Evolutionary conservation across 2,329 filamentous ascomycete species (phyloP), one percentile per base, ranked within the genome.

Genomic region (Stagonosporopsis chrysanthemi): DNA sequence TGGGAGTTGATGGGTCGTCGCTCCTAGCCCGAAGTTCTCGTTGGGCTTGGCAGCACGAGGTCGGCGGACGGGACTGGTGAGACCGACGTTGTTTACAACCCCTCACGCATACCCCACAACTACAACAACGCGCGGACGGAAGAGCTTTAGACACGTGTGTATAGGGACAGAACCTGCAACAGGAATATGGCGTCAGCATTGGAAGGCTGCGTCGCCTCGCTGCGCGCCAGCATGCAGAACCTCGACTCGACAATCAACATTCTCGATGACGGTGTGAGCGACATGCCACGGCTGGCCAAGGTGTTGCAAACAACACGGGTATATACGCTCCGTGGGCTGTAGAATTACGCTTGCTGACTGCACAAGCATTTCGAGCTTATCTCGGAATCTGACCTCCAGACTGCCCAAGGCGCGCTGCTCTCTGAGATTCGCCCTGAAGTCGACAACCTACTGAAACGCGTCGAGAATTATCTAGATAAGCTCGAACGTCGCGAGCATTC

Each of bases 361-460:
- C 11, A 12, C 31, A 67, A 96, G 89, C 93, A 97, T 79, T 97
- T 96, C 78, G 93, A 97, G 76, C 87, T 97, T 39, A 90, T 97
- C 66, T 91, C 92, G 15, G 91, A 96, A 74, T 86, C 90, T 12
- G 90, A 90, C 48, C 86, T 97, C 41, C 88, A 88, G 60, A 85
- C 89, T 61, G 93, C 93, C 29, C 93, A 97, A 77, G 83, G 90
- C 64, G 88, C 91, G 4, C 86, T 97, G 17, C 89, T 92, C 67
- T 90, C 91, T 69, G 92, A 96, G 74, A 95, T 97, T 66, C 88
- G 89, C n/a, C 93, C 93, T 8, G 92, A 92, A 75, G 90, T 96
- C 62, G 82, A 88, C 28, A 85, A 87, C 56, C 86, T 97, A 2
- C 87, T 97, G 48, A 85, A 88, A 61, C 88, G 92, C 64, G 91